phyloP scores from a whole-genome alignment of 2,329 filamentous ascomycete genomes.

The Penicillium glabrum region DNA sequence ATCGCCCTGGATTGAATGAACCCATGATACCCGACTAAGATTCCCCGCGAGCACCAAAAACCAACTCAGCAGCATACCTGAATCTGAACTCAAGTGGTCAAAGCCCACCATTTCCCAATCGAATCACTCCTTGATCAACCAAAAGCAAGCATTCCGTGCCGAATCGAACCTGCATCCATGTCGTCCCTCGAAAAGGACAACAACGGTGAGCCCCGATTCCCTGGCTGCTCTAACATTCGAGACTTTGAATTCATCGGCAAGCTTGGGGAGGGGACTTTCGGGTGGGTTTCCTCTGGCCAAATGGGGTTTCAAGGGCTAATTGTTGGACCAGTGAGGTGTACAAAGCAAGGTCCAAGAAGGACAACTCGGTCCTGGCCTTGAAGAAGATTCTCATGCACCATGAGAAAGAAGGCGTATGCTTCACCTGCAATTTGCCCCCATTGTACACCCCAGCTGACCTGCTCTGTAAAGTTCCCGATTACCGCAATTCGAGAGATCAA shows the following conservation, averaged over 20 bases:
- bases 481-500: slow-evolving; percentile 97
- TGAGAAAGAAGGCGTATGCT: slow-evolving; percentile 85
- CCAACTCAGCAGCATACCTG: not conserved
- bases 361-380: slow-evolving; percentile 74
- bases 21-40: slow-evolving; percentile 1
- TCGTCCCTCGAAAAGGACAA: slow-evolving; percentile 47
- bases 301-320: slow-evolving; percentile 9
- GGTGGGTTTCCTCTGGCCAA: slow-evolving; percentile 55
- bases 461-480: slow-evolving; percentile 73
- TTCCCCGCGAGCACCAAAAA: not conserved
- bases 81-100: not conserved
- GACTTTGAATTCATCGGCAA: slow-evolving; percentile 45
- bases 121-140: not conserved
- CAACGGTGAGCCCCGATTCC: slow-evolving; percentile 62
- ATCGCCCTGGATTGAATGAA: not conserved
- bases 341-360: slow-evolving; percentile 76
- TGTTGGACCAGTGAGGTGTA: slow-evolving; percentile 73
- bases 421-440: not conserved
- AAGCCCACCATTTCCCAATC: not conserved
- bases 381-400: slow-evolving; percentile 99
- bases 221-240: slow-evolving; percentile 68
- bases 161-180: slow-evolving; percentile 32
- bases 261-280: slow-evolving; percentile 94
- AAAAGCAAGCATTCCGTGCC: not conserved
- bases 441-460: not conserved